Evolutionary conservation across 73 alveolate genomes (phyloP).

Genomic region (Stentor coeruleus): DNA sequence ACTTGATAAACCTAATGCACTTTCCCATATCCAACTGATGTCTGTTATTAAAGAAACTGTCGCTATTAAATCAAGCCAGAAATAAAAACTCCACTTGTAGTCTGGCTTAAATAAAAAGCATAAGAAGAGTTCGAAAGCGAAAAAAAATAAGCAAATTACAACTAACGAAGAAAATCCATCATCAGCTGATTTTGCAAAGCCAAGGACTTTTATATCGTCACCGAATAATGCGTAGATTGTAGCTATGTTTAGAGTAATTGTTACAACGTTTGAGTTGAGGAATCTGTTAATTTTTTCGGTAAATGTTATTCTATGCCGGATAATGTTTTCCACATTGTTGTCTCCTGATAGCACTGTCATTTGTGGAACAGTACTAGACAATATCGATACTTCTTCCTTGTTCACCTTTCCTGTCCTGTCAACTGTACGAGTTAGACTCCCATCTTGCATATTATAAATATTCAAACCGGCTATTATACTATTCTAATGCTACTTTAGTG

Average conservation of each 20-base stretch:
- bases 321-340: no score
- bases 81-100: constrained; percentile 49
- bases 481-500: no score
- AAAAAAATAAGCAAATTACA: background rate
- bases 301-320: background rate
- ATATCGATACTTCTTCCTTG: no score
- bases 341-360: background rate
- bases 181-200: background rate
- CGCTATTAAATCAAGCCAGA: constrained; percentile 71
- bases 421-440: background rate
- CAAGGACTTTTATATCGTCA: background rate
- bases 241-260: no score
- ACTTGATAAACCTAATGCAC: background rate
- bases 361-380: background rate
- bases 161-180: background rate
- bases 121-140: background rate
- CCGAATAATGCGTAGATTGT: background rate
- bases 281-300: background rate
- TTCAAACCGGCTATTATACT: no score
- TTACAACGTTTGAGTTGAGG: no score
- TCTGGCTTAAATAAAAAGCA: constrained; percentile 28
- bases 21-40: constrained; percentile 25
- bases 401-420: no score
- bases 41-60: constrained; percentile 64
- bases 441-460: no score